Evolutionary conservation across 2,329 filamentous ascomycete genomes (phyloP), one percentile per base, ranked within the genome.

Genomic region (Dissoconium aciculare): DNA sequence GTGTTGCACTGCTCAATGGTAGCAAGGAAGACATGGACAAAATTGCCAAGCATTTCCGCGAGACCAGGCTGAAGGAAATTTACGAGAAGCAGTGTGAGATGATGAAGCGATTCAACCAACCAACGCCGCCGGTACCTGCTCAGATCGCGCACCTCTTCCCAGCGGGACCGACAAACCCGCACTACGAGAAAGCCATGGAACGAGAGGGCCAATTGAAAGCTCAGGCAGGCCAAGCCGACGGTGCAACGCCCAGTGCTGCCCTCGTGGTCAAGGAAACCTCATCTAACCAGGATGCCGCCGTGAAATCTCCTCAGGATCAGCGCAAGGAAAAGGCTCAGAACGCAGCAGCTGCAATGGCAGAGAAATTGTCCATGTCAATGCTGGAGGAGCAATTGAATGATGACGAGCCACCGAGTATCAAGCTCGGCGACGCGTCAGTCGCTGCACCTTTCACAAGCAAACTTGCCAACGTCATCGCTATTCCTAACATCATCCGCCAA

Each of bases 381-480:
- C 78, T 95, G 76, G 83, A 94, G 48, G 71, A 71, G 31, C 83
- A 94, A 52, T 61, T 95, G 34, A 80, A 82, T 43, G 82, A 91
- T 31, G 77, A 74, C 44, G 89, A 95, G 56, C 87, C 89, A 1
- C 89, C 91, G 2, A 85, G 84, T 3, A 82, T 98, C 54, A 98
- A 98, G 63, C 71, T 98, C 26, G 89, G 89, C 40, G 89, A 98
- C 56, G 89, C 89, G 5, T 98, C 89, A 0, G 87, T 95, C 32
- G 89, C 89, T 24, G 89, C 89, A 1, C 89, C 89, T 0, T 98
- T 98, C 57, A 98, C 89, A 1, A 93, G 83, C 54, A 98, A 98
- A 62, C 71, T 98, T 26, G 81, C 85, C 45, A 94, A 98, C 50
- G 89, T 98, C 36, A 73, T 98, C 47, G 89, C 89, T 21, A 84